Conservation (phyloP, 2,329 filamentous ascomycete genomes). For the Hymenoscyphus linearis region DNA sequence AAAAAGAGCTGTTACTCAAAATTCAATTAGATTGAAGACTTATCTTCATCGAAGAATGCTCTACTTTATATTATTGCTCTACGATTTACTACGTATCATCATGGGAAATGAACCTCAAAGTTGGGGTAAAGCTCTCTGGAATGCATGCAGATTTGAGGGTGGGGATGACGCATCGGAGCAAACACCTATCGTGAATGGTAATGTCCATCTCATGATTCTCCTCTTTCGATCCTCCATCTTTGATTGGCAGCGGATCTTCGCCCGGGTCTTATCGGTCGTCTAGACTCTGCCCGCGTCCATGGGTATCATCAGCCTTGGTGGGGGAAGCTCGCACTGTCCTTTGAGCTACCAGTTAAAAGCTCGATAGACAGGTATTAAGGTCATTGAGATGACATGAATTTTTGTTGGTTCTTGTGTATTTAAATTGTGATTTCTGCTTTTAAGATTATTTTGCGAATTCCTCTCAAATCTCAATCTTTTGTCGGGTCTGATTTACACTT, state of each 20-base stretch:
- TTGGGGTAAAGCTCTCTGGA: background rate
- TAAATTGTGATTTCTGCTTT: slow-evolving; percentile 6
- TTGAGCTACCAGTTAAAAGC: background rate
- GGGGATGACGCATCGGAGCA: slow-evolving; percentile 8
- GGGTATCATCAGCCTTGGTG: slow-evolving; percentile 5
- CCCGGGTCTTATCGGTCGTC: slow-evolving; percentile 12
- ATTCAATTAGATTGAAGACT: no score
- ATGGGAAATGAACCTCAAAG: background rate
- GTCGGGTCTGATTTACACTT: background rate
- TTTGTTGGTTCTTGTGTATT: slow-evolving; percentile 9
- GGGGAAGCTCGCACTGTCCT: background rate
- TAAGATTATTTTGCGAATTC: background rate
- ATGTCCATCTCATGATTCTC: background rate
- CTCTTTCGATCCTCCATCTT: background rate
- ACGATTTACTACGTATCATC: background rate
- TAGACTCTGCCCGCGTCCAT: slow-evolving; percentile 2
- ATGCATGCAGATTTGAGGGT: background rate
- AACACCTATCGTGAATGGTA: slow-evolving; percentile 15
- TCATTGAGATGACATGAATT: slow-evolving; percentile 7
- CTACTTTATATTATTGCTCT: background rate
- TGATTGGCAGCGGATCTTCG: slow-evolving; percentile 12
- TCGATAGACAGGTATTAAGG: background rate
- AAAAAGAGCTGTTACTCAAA: no score
- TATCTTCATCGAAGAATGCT: background rate
- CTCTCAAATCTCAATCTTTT: background rate